phyloP scores from a whole-genome alignment of 108 stramenopile genomes.

The Cyclotella baltica region DNA sequence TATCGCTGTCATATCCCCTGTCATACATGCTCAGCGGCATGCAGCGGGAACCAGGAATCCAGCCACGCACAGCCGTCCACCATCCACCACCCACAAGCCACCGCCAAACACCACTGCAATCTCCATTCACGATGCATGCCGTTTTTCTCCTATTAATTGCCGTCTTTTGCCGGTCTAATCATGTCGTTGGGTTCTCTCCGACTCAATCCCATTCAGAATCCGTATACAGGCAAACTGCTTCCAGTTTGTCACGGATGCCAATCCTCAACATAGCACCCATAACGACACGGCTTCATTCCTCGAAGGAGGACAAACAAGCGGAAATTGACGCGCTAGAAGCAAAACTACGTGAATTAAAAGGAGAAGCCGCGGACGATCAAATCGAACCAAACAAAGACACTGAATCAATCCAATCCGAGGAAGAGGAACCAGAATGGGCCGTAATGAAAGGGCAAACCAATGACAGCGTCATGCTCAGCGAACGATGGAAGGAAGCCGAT shows the following conservation, averaged over 20 bases:
- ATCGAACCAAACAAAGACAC: neutral
- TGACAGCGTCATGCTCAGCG: constrained; percentile 54
- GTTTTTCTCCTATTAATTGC: too few relatives aligned
- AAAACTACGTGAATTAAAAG: constrained; percentile 38
- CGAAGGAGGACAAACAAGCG: constrained; percentile 42
- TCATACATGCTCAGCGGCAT: too few relatives aligned
- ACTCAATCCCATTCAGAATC: neutral
- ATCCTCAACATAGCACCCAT: neutral
- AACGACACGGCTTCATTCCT: constrained; percentile 26
- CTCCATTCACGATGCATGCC: too few relatives aligned
- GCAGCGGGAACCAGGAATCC: too few relatives aligned
- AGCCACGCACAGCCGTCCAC: too few relatives aligned
- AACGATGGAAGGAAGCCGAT: constrained; percentile 49
- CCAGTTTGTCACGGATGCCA: neutral
- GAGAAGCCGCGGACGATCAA: constrained; percentile 10
- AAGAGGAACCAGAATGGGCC: constrained; percentile 13
- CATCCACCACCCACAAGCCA: too few relatives aligned
- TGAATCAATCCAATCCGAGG: neutral
- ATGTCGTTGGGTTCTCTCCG: neutral
- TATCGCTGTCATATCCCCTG: too few relatives aligned
- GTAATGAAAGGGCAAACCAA: constrained; percentile 31
- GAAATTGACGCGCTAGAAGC: constrained; percentile 54
- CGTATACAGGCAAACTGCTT: neutral
- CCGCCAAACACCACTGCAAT: too few relatives aligned
- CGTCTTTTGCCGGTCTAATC: too few relatives aligned